Evolutionary conservation across 345 rosid species (phyloP).

Genomic region (Sapria himalayana): DNA sequence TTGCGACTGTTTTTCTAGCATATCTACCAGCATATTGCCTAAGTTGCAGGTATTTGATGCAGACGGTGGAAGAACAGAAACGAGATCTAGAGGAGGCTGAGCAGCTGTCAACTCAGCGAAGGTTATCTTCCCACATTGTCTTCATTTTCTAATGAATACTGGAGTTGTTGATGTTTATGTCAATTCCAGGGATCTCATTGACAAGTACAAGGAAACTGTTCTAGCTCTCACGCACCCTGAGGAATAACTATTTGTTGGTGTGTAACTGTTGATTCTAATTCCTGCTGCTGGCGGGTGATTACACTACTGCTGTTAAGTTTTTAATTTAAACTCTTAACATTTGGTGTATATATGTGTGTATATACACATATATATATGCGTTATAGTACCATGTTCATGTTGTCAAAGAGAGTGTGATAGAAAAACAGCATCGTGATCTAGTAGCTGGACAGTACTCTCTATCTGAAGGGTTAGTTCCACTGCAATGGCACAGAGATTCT

Average conservation of each 20-base stretch:
- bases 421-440: not conserved
- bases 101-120: conserved; percentile 35
- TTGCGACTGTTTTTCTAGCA: not conserved
- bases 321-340: too few species aligned
- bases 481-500: conserved; percentile 10
- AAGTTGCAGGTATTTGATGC: conserved; percentile 6
- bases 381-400: too few species aligned
- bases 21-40: not conserved
- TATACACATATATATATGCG: too few species aligned
- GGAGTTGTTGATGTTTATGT: conserved; percentile 2
- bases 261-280: too few species aligned
- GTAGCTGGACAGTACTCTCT: conserved; percentile 5
- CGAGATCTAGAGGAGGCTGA: conserved; percentile 44
- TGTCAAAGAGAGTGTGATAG: too few species aligned
- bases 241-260: conserved; percentile 17
- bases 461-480: conserved; percentile 19
- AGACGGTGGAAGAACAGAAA: conserved; percentile 69
- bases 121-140: conserved; percentile 11
- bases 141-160: not conserved
- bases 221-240: conserved; percentile 39
- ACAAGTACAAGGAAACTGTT: conserved; percentile 35
- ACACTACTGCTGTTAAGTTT: too few species aligned
- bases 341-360: not conserved
- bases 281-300: too few species aligned
- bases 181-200: conserved; percentile 39